A percentile compares a stretch with the other conserved stretches of the same genome.
Evolutionary conservation across 2,329 filamentous ascomycete species (phyloP).

Genomic region (Cadophora sp.): DNA sequence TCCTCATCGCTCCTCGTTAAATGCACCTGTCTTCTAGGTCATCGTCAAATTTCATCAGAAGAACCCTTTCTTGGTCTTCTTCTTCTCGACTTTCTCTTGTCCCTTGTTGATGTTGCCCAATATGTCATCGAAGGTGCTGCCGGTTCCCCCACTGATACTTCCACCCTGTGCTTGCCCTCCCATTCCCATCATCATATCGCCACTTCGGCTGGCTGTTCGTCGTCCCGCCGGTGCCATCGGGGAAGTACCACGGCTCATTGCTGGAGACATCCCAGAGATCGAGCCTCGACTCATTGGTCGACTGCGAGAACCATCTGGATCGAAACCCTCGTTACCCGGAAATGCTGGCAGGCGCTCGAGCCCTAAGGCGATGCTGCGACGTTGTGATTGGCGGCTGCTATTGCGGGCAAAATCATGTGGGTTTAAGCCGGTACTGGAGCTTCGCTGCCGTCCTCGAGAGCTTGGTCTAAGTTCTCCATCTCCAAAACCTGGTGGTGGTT

Average conservation of each 20-base stretch:
- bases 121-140: conserved; percentile 56
- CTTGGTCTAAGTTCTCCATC: conserved; percentile 32
- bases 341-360: conserved; percentile 39
- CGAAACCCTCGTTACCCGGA: conserved; percentile 23
- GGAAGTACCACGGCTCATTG: conserved; percentile 7
- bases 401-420: background rate
- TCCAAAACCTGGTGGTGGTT: conserved; percentile 39
- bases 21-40: background rate
- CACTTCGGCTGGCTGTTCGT: conserved; percentile 10
- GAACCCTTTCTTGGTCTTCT: conserved; percentile 15
- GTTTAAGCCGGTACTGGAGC: conserved; percentile 11
- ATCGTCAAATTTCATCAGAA: background rate
- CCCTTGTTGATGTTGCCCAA: conserved; percentile 43
- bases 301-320: background rate
- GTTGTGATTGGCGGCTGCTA: conserved; percentile 29
- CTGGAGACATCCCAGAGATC: conserved; percentile 5
- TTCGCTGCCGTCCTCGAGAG: conserved; percentile 27
- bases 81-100: conserved; percentile 8
- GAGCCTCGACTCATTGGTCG: conserved; percentile 13
- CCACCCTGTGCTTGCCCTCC: conserved; percentile 14
- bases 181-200: background rate
- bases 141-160: conserved; percentile 15
- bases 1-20: background rate
- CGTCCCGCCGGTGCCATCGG: conserved; percentile 2
- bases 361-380: conserved; percentile 41